phyloP scores from a whole-genome alignment of 164 flowering plant species.

The Liquidambar formosana region DNA sequence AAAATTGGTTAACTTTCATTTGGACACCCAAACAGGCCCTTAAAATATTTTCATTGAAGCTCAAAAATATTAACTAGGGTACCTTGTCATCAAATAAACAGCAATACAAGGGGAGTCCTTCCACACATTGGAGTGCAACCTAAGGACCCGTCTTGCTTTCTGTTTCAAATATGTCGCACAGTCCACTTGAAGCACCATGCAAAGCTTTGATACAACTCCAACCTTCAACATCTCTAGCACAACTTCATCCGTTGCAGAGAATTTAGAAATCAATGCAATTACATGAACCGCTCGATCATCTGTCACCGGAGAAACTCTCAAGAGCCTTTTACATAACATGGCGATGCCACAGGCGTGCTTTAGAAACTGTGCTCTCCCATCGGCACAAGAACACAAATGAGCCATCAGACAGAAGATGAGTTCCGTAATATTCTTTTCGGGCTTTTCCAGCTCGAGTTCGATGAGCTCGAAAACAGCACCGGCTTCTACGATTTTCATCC shows the following conservation, averaged over 20 bases:
- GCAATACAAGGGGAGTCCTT: conserved; percentile 60
- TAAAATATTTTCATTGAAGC: no score
- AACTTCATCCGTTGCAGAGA: conserved; percentile 39
- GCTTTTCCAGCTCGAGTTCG: conserved; percentile 47
- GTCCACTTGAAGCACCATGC: conserved; percentile 59
- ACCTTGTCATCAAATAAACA: conserved; percentile 32
- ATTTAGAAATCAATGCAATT: conserved; percentile 20
- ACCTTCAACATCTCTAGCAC: conserved; percentile 56
- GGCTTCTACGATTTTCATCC: conserved; percentile 43
- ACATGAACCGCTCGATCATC: conserved; percentile 44
- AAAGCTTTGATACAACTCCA: conserved; percentile 57
- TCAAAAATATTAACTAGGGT: conserved; percentile 31
- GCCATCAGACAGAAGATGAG: conserved; percentile 36
- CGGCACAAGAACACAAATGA: conserved; percentile 45
- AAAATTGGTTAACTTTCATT: no score
- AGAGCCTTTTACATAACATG: conserved; percentile 39
- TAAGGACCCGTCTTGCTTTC: conserved; percentile 48
- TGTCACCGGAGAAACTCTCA: conserved; percentile 46
- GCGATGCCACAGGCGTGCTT: conserved; percentile 51
- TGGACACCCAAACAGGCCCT: no score
- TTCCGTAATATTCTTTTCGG: conserved; percentile 39
- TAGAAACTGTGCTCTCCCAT: conserved; percentile 48
- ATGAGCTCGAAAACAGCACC: conserved; percentile 53
- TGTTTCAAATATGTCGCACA: conserved; percentile 35
- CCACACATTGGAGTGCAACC: conserved; percentile 46